A percentile compares a stretch with the other conserved stretches of the same genome.
Evolutionary conservation across 148 eudicot species (phyloP).

Genomic region (Silene uniflora): DNA sequence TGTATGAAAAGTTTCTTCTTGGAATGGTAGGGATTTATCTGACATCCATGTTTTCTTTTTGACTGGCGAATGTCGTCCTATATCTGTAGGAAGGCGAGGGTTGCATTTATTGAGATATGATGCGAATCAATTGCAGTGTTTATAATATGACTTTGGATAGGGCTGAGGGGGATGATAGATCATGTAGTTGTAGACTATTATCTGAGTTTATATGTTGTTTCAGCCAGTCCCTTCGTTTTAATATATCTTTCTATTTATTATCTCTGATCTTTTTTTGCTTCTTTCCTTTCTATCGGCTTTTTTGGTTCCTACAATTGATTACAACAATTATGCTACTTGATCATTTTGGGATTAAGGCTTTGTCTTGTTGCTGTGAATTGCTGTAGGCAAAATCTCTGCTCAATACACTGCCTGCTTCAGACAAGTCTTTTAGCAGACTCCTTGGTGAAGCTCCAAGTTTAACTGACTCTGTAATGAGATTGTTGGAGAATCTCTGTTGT

Average conservation of each 20-base stretch:
- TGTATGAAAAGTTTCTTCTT: slow-evolving; percentile 79
- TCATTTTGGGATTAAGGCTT: background rate
- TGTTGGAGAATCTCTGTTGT: slow-evolving; percentile 68
- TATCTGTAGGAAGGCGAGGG: background rate
- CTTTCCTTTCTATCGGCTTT: background rate
- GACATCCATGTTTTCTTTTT: background rate
- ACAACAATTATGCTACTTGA: background rate
- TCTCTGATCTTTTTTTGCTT: background rate
- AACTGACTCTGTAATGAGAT: slow-evolving; percentile 59
- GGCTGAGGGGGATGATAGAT: background rate
- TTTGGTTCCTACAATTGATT: background rate
- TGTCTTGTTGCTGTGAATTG: slow-evolving; percentile 10
- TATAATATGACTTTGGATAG: background rate
- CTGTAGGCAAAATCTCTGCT: slow-evolving; percentile 77
- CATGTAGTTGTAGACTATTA: background rate
- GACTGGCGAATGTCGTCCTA: background rate
- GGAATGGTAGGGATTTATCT: slow-evolving; percentile 58
- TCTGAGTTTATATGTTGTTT: background rate
- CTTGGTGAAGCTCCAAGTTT: slow-evolving; percentile 86
- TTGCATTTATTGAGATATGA: slow-evolving; percentile 4
- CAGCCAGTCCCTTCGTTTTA: background rate
- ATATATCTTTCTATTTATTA: background rate
- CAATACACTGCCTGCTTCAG: slow-evolving; percentile 70
- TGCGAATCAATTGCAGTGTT: background rate
- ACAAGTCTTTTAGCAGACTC: slow-evolving; percentile 90